Evolutionary conservation across 1,284 basidiomycete species (phyloP), one percentile per base, ranked within the genome.

Genomic region (Schizophyllum commune): DNA sequence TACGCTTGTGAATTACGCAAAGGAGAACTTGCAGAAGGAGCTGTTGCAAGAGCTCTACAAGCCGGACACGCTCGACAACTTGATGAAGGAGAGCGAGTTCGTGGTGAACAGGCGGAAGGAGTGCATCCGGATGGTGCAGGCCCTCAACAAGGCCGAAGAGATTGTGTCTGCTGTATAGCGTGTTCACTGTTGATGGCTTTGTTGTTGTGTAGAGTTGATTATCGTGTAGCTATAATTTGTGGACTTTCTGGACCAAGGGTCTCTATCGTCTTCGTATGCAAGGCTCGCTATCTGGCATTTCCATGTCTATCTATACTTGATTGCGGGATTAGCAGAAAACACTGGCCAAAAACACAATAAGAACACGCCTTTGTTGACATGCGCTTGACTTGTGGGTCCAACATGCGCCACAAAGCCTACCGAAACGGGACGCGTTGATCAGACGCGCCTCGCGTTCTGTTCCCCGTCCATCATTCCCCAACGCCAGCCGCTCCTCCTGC

Each of bases 11-110:
- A 91, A 88, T 70, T 86, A 88, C 74, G 88, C 94, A 65, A 98
- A 98, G 77, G 95, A 98, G 75, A 88, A 92, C 72, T 79, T 97
- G 65, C 95, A 97, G 76, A 83, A 86, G 65, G 94, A 96, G 75
- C 80, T 97, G 55, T 76, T 97, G 61, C 88, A 92, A 69, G 92
- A 94, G 74, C 78, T 95, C 32, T 95, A 95, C 78, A 92, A 94
- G 74, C 89, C 93, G 4, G 94, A 97, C 32, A 92, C 95, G 11
- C 80, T 98, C 32, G 92, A 96, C 57, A 94, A 96, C 63, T 75
- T 97, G 64, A 80, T 97, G 70, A 96, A 96, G 79, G 94, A 97
- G 80, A 92, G 90, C 67, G 91, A 94, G 70, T 85, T 79, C 65
- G 89, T 95, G 61, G 86, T 94, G 53, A 86, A 79, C 73, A 80